A percentile compares a stretch with the other conserved stretches of the same genome.
These are phyloP conservation scores for Casuarina cunninghamiana DNA, from an alignment of 306 rosid species.

Conservation along the genomic window DNA sequence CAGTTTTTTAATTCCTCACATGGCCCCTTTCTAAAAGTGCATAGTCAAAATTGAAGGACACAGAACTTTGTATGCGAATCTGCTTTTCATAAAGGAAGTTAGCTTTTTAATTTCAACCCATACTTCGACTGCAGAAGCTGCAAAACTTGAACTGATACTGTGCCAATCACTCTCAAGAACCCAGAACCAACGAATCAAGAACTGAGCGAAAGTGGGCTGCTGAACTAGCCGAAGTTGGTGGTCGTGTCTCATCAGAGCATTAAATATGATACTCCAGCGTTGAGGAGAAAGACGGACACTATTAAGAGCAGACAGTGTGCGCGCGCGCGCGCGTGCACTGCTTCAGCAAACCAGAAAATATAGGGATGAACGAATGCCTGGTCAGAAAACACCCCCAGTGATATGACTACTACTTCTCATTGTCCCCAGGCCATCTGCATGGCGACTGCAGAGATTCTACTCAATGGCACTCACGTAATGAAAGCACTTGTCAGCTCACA, in stretches of 20 bases:
- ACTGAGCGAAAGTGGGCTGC: no score
- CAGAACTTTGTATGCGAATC: not conserved
- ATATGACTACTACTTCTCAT: no score
- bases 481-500: conserved; percentile 32
- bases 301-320: not conserved
- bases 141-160: no score
- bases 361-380: no score
- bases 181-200: no score
- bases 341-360: no score
- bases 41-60: not conserved
- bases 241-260: no score
- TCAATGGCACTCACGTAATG: conserved; percentile 33
- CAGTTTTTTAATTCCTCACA: not conserved
- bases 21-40: not conserved
- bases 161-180: no score
- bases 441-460: conserved; percentile 5
- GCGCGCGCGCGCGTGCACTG: no score
- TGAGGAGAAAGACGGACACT: not conserved
- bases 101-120: not conserved
- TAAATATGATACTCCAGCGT: no score
- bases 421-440: conserved; percentile 17
- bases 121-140: not conserved
- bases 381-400: no score
- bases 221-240: no score
- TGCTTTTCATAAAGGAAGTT: not conserved